Conservation (phyloP, 179 eudicot genomes). For the Beta macrorhiza region DNA sequence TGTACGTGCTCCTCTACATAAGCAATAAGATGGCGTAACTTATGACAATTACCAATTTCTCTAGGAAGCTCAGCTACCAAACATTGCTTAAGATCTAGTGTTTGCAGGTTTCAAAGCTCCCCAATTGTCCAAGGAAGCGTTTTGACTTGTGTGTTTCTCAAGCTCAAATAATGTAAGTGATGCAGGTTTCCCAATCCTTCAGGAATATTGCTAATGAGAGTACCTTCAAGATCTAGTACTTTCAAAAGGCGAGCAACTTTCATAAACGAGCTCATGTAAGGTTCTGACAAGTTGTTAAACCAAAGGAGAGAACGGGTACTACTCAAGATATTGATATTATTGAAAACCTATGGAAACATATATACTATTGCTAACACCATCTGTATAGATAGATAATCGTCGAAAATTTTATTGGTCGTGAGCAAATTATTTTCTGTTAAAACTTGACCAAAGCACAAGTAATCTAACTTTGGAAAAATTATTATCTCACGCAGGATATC, state of each 20-base stretch:
- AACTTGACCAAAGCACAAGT: background rate
- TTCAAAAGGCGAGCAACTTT: background rate
- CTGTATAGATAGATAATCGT: too few species aligned
- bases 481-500: background rate
- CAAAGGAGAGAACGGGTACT: constrained; percentile 6
- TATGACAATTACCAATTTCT: background rate
- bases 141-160: constrained; percentile 8
- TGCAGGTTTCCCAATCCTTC: background rate
- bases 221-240: constrained; percentile 4
- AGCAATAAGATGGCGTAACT: constrained; percentile 7
- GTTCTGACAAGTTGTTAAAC: background rate
- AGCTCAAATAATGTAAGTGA: background rate
- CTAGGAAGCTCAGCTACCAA: background rate
- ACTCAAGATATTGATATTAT: too few species aligned
- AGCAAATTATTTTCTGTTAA: too few species aligned
- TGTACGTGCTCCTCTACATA: too few species aligned
- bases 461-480: background rate
- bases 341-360: too few species aligned
- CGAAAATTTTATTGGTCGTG: too few species aligned
- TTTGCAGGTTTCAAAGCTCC: constrained; percentile 8
- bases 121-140: background rate
- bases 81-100: constrained; percentile 7
- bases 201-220: background rate
- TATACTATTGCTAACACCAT: too few species aligned
- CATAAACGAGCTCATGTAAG: too few species aligned